A percentile compares a stretch with the other conserved stretches of the same genome.
phyloP scores from a whole-genome alignment of 371 early-diverging fungal species.

The Mortierella sp. region DNA sequence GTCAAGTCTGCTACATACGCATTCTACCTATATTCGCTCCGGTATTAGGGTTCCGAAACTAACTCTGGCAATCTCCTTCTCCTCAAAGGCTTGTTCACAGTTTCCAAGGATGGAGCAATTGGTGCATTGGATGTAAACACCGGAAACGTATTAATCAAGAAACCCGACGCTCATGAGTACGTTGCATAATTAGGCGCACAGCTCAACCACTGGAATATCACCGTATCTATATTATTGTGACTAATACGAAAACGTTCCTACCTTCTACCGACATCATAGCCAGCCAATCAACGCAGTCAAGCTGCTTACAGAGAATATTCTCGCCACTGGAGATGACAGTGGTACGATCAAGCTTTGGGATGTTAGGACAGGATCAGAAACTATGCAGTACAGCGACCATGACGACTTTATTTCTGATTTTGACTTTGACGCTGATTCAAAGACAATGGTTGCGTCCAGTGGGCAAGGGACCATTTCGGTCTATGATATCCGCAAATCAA shows the following conservation, averaged over 20 bases:
- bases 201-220: not conserved
- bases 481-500: constrained; percentile 87
- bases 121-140: constrained; percentile 78
- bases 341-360: constrained; percentile 96
- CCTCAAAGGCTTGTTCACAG: constrained; percentile 72
- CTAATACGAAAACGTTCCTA: not conserved
- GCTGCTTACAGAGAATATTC: constrained; percentile 72
- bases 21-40: not conserved
- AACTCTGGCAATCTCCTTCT: not conserved
- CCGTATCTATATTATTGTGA: not conserved
- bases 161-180: constrained; percentile 83
- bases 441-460: constrained; percentile 78
- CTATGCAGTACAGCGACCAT: constrained; percentile 82
- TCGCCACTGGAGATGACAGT: constrained; percentile 93
- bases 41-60: not conserved
- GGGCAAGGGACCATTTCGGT: constrained; percentile 94
- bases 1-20: not conserved
- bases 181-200: constrained; percentile 4
- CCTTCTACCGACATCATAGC: constrained; percentile 47
- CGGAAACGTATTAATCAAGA: constrained; percentile 68
- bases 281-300: constrained; percentile 80
- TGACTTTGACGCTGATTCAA: constrained; percentile 71
- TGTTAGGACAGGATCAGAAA: constrained; percentile 74
- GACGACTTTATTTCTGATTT: constrained; percentile 92
- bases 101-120: constrained; percentile 86